Conservation (phyloP, 2,329 filamentous ascomycete species). For the Alternaria hordeiaustralica region DNA sequence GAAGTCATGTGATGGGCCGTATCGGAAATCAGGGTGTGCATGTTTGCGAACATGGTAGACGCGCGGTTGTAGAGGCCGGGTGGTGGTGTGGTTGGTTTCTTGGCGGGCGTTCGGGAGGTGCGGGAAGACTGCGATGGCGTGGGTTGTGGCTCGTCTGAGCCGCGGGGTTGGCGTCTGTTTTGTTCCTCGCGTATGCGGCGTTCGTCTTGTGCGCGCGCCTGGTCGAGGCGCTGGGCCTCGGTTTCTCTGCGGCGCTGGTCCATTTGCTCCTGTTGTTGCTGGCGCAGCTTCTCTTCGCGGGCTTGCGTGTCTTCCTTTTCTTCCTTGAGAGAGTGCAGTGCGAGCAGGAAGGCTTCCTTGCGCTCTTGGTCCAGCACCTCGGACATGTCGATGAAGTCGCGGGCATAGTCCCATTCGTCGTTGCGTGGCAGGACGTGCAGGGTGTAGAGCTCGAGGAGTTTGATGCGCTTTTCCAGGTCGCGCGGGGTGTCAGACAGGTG, state of each 20-base stretch:
- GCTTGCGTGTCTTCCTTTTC: constrained; percentile 78
- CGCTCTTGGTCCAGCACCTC: constrained; percentile 91
- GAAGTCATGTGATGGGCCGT: constrained; percentile 59
- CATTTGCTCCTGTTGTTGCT: constrained; percentile 64
- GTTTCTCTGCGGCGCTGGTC: constrained; percentile 56
- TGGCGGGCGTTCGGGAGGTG: constrained; percentile 35
- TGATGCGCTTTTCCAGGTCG: constrained; percentile 83
- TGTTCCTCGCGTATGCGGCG: constrained; percentile 48
- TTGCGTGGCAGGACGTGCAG: constrained; percentile 93
- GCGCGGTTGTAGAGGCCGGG: constrained; percentile 52
- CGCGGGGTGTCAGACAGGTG: constrained; percentile 69
- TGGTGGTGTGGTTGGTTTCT: constrained; percentile 42
- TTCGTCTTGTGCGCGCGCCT: constrained; percentile 54
- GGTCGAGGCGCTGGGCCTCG: constrained; percentile 44
- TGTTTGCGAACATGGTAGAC: constrained; percentile 52
- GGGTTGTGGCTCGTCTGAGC: constrained; percentile 36
- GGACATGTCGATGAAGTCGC: constrained; percentile 86
- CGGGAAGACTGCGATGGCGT: constrained; percentile 39
- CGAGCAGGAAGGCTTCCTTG: constrained; percentile 85
- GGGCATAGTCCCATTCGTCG: constrained; percentile 93
- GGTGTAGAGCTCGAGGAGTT: constrained; percentile 93
- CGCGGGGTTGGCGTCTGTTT: constrained; percentile 42
- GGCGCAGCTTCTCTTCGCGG: constrained; percentile 66
- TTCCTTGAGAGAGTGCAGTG: constrained; percentile 81
- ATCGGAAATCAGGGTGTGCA: constrained; percentile 59